These are phyloP conservation scores for Agastache rugosa DNA, from an alignment of 257 asterid genomes.

Conservation along the genomic window DNA sequence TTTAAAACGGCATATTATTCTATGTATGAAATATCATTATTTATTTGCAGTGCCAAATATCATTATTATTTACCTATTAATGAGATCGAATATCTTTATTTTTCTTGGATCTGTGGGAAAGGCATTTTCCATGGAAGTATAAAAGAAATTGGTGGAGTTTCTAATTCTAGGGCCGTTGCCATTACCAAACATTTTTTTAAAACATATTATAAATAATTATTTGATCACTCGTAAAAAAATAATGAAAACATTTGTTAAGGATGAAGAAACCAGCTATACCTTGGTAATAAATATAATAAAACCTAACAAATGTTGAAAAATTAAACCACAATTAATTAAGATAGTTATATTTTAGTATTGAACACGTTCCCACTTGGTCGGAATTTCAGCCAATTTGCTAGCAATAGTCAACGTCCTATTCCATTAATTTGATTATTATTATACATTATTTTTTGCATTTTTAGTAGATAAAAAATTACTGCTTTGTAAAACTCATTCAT, in stretches of 20 bases:
- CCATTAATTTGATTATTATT: background rate
- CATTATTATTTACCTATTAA: background rate
- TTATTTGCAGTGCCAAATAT: background rate
- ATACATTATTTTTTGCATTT: background rate
- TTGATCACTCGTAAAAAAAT: background rate
- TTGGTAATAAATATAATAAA: background rate
- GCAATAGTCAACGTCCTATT: background rate
- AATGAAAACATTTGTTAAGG: background rate
- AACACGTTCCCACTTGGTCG: background rate
- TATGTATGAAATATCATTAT: background rate
- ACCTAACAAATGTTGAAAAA: background rate
- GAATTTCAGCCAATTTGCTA: background rate
- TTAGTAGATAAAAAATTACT: too few species aligned
- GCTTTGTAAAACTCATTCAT: too few species aligned
- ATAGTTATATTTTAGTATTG: too few species aligned
- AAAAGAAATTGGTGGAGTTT: background rate
- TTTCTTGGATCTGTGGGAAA: background rate
- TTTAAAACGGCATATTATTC: too few species aligned
- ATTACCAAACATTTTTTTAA: background rate
- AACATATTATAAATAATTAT: too few species aligned
- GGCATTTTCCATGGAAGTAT: background rate
- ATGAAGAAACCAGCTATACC: constrained; percentile 2
- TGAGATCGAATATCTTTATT: background rate
- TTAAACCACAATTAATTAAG: too few species aligned
- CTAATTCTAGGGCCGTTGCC: background rate